Conservation (phyloP, 169 alveolate species). For the Eimeria tenella region DNA sequence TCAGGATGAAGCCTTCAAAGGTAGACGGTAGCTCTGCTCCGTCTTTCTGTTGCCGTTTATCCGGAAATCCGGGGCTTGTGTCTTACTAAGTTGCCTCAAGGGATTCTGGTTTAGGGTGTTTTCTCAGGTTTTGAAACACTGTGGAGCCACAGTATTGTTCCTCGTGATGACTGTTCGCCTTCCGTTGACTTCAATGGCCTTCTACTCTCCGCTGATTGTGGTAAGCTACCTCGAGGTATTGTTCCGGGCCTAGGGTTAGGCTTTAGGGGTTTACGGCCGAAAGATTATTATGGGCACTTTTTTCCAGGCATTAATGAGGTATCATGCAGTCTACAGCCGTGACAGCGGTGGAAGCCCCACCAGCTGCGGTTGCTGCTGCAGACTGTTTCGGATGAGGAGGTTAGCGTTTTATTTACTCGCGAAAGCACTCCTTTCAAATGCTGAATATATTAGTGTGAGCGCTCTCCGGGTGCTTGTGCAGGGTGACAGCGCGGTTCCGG, state of each 20-base stretch:
- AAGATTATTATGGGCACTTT: too few relatives aligned
- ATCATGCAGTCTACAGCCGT: not conserved
- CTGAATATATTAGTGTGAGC: not conserved
- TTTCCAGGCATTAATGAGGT: not conserved
- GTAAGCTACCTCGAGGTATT: not conserved
- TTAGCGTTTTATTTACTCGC: not conserved
- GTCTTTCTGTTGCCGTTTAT: not conserved
- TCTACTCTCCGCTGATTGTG: constrained; percentile 69
- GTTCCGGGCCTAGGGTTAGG: not conserved
- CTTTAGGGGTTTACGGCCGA: constrained; percentile 2
- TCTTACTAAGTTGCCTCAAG: not conserved
- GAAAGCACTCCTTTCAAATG: too few relatives aligned
- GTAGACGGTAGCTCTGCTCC: not conserved
- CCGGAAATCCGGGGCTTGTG: too few relatives aligned
- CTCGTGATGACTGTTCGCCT: constrained; percentile 79
- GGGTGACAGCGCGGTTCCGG: constrained; percentile 79
- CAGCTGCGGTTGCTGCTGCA: constrained; percentile 25
- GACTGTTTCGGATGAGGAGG: not conserved
- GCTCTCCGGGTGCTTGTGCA: constrained; percentile 29
- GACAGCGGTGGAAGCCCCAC: not conserved
- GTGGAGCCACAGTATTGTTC: constrained; percentile 77
- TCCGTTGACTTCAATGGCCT: constrained; percentile 79
- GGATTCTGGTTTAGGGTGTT: not conserved
- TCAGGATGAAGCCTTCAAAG: not conserved
- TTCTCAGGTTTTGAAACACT: constrained; percentile 55